Percentiles rank a stretch among this genome's conserved stretches.
Conservation (phyloP, 2,329 filamentous ascomycete species). For the Claviceps fusiformis region DNA sequence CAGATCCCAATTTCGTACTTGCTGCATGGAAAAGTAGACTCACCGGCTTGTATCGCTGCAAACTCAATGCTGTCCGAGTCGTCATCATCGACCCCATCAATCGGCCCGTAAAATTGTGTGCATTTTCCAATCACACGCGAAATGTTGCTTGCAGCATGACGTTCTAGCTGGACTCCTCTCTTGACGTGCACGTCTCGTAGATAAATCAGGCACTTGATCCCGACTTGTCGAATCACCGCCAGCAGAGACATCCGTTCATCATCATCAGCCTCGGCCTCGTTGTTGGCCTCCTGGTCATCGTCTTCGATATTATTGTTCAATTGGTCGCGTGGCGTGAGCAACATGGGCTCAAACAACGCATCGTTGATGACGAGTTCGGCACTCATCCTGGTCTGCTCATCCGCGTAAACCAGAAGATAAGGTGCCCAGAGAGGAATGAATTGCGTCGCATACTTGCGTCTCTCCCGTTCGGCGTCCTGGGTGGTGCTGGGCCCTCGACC, state of each 20-base stretch:
- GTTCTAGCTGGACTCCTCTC: conserved; percentile 26
- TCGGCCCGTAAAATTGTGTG: conserved; percentile 23
- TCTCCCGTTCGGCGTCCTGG: conserved; percentile 9
- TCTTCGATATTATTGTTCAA: not conserved
- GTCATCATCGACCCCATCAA: conserved; percentile 19
- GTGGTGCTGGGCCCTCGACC: conserved; percentile 17
- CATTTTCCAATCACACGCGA: conserved; percentile 30
- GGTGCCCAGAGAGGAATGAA: conserved; percentile 35
- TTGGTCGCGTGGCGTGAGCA: conserved; percentile 2
- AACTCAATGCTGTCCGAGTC: conserved; percentile 15
- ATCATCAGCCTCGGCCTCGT: not conserved
- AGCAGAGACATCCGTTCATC: conserved; percentile 3
- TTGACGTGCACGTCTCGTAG: conserved; percentile 32
- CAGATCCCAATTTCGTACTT: not conserved
- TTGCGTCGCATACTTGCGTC: conserved; percentile 13
- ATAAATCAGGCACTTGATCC: conserved; percentile 30
- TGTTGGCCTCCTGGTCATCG: not conserved
- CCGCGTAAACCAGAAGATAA: conserved; percentile 32
- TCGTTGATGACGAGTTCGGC: conserved; percentile 31
- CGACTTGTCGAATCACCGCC: conserved; percentile 26
- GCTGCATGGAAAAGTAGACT: conserved; percentile 2
- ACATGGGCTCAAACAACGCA: conserved; percentile 25
- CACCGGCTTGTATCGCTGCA: conserved; percentile 14
- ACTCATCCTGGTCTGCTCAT: conserved; percentile 26
- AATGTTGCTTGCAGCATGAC: conserved; percentile 28